phyloP scores from a whole-genome alignment of 2,329 filamentous ascomycete species.

The Didymella lethalis region DNA sequence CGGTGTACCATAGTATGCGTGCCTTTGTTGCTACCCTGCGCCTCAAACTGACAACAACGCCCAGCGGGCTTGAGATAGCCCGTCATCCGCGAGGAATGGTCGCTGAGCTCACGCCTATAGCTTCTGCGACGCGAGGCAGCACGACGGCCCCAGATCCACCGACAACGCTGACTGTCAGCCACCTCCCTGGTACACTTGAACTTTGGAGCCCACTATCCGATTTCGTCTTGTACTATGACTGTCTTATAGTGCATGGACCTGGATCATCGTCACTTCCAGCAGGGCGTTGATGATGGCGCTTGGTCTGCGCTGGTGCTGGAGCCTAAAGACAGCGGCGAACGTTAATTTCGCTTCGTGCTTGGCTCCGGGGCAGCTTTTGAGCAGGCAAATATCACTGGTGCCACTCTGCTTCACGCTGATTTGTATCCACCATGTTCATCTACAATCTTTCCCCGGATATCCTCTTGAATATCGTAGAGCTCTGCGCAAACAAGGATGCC shows the following conservation, averaged over 20 bases:
- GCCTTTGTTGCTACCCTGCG: not conserved
- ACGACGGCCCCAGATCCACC: not conserved
- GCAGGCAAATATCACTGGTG: too few relatives aligned
- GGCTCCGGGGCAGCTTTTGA: not conserved
- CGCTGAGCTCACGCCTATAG: not conserved
- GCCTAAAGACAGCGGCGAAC: not conserved
- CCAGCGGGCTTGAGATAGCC: not conserved
- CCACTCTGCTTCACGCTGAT: too few relatives aligned
- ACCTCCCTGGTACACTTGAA: not conserved
- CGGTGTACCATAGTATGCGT: not conserved
- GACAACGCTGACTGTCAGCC: not conserved
- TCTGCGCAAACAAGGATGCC: not conserved
- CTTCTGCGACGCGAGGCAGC: not conserved
- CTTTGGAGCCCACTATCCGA: not conserved
- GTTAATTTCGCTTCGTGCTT: not conserved
- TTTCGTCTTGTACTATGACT: not conserved
- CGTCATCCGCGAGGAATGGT: not conserved
- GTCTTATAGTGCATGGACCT: not conserved
- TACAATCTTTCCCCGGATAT: not conserved
- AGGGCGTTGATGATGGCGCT: not conserved
- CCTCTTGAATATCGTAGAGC: not conserved
- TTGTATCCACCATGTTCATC: not conserved
- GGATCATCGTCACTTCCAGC: not conserved
- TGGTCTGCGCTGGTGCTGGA: not conserved
- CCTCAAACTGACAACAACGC: not conserved